Base-by-base conservation (phyloP, 768 basidiomycete genomes). In the Mycena vitilis region DNA sequence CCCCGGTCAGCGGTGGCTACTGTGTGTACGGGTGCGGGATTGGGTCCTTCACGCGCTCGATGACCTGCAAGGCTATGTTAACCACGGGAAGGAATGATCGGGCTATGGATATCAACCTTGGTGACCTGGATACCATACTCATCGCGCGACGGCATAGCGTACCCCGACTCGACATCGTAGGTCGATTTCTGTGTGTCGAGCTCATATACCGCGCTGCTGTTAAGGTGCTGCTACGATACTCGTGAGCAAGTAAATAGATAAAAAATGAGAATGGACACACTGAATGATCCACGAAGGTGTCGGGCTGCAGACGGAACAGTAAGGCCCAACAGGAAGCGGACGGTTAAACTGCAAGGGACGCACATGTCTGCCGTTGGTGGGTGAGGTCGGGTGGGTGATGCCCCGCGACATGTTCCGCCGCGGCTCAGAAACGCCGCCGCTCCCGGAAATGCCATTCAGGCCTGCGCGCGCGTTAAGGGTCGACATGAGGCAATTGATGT, bases 401-500 rank as follows among this genome's bases (percentile, higher is more conserved):
- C 69, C 69, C 2, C 60, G 73, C 12, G 78, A 79, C 13, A 69
- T 65, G 25, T 74, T 72, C 4, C 76, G 69, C 7, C 74, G 72
- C 36, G 71, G 67, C 44, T 74, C 72, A 12, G 78, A 76, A 13
- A 74, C 71, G 47, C 67, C 75, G 56, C 67, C 74, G 9, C 37
- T 52, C n/a, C 47, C 51, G 2, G 75, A 73, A 48, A 75, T 67
- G 8, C 75, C 74, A 40, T 81, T 80, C 20, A 83, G 57, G 7
- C 74, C 49, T 11, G 79, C 76, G 10, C 85, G 81, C 34, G 85
- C 82, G 58, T 87, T 86, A 30, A 87, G 78, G 5, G 85, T 84
- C 6, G 85, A 86, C 44, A 87, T 72, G 7, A 86, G 76, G 60
- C 84, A 85, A 61, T 86, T 87, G 22, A 83, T 64, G 71, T 87